Conservation (phyloP, 2,329 filamentous ascomycete species). For the Metarhizium robertsii region DNA sequence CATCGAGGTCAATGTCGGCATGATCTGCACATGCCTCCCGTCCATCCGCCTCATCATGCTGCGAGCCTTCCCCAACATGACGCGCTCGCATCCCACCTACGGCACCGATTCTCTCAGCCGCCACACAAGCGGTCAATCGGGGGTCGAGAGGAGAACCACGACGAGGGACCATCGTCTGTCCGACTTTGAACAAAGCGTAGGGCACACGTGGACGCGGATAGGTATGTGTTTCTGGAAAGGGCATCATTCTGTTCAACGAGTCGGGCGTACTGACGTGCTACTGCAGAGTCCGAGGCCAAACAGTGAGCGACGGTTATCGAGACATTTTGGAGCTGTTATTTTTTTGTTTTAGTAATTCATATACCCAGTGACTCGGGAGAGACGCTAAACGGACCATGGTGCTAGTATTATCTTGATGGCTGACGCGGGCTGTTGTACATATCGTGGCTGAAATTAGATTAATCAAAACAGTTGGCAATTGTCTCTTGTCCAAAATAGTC, state of each 20-base stretch:
- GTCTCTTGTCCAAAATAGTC: too few species aligned
- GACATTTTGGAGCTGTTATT: neutral
- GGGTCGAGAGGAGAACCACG: neutral
- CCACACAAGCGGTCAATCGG: neutral
- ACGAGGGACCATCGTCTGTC: neutral
- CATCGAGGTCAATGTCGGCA: constrained; percentile 5
- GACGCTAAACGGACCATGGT: too few species aligned
- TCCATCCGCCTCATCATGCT: constrained; percentile 1
- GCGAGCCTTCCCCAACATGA: neutral
- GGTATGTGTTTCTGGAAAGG: neutral
- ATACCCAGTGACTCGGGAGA: too few species aligned
- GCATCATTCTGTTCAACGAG: neutral
- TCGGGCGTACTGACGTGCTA: neutral
- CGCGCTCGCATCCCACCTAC: neutral
- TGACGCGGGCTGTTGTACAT: too few species aligned
- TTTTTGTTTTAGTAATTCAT: neutral
- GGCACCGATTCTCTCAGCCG: neutral
- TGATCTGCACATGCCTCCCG: constrained; percentile 3
- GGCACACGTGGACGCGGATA: neutral
- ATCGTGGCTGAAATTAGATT: too few species aligned
- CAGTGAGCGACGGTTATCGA: neutral
- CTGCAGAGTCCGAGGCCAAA: neutral
- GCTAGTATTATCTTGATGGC: too few species aligned
- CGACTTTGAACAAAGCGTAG: neutral
- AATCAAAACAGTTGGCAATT: too few species aligned